Base-by-base conservation (phyloP, 2,329 filamentous ascomycete genomes). In the Onygena corvina region DNA sequence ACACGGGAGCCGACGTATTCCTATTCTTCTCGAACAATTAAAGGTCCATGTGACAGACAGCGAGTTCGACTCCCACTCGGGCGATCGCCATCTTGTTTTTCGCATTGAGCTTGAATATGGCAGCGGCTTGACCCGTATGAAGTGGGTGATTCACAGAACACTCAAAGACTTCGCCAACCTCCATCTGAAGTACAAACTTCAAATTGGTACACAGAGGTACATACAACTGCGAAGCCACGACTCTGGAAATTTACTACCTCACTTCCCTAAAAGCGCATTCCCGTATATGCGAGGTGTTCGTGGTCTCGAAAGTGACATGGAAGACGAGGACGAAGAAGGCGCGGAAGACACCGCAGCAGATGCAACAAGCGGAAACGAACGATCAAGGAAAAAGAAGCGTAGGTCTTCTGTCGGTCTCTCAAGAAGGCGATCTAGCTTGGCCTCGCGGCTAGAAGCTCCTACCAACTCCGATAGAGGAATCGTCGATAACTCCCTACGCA, bases 61-160 rank as follows among this genome's bases (percentile, higher is more conserved):
- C 59, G 79, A 80, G 8, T 77, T 81, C 52, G 80, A 84, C 36
- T 67, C 67, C 9, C 63, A 69, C 52, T 66, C 69, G 34, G 71
- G 76, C 54, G 73, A 82, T 59, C 69, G 89, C 25, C 92, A 96
- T 65, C 81, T 86, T 60, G 76, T 92, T 6, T 94, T 96, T 65
- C 83, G 83, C 38, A 89, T 98, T 50, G 87, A 94, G 58, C 73
- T 98, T 12, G 92, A 98, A 63, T 98, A 98, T 63, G 92, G 92
- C 11, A 96, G 86, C 62, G 93, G 92, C 0, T 79, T 92, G 50
- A 95, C 90, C 49, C 79, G 92, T 50, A 96, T 98, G 93, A 86
- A 86, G 61, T 98, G 92, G 92, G 83, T 86, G 14, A 86, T 98
- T 51, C 81, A 87, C 59, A 79, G 92, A 48, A 89, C 86, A 7